These are phyloP conservation scores for Morella rubra DNA, from an alignment of 306 rosid genomes.

Conservation along the genomic window DNA sequence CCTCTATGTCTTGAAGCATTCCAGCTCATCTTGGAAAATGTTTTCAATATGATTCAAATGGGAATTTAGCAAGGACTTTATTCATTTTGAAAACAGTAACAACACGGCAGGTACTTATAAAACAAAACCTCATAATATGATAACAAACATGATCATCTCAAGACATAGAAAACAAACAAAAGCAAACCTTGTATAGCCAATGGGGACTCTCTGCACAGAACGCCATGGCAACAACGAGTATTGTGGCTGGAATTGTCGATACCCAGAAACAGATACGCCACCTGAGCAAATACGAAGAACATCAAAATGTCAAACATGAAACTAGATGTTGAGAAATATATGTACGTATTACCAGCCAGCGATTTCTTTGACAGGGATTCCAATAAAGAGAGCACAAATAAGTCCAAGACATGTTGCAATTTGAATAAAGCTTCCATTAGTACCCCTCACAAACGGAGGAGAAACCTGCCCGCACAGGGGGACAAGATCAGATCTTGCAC, in stretches of 20 bases:
- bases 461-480: conserved; percentile 57
- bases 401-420: conserved; percentile 94
- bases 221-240: conserved; percentile 67
- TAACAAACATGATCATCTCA: conserved; percentile 14
- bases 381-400: conserved; percentile 84
- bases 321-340: conserved; percentile 12
- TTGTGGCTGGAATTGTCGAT: conserved; percentile 79
- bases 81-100: not conserved
- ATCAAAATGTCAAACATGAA: conserved; percentile 29
- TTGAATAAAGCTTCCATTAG: conserved; percentile 88
- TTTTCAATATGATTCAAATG: not conserved
- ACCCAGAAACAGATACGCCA: conserved; percentile 97
- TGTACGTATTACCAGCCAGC: conserved; percentile 64
- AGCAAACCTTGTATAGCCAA: conserved; percentile 83
- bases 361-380: conserved; percentile 85
- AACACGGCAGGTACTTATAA: not conserved
- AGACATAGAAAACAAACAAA: conserved; percentile 16
- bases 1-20: not conserved
- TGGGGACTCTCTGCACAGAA: conserved; percentile 94
- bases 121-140: not conserved
- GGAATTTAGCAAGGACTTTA: not conserved
- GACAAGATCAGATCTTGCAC: conserved; percentile 20
- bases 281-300: conserved; percentile 49
- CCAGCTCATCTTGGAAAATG: not conserved
- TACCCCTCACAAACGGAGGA: conserved; percentile 91